Base-by-base conservation (phyloP, 2,329 filamentous ascomycete genomes). In the Sporothrix euskadiensis region DNA sequence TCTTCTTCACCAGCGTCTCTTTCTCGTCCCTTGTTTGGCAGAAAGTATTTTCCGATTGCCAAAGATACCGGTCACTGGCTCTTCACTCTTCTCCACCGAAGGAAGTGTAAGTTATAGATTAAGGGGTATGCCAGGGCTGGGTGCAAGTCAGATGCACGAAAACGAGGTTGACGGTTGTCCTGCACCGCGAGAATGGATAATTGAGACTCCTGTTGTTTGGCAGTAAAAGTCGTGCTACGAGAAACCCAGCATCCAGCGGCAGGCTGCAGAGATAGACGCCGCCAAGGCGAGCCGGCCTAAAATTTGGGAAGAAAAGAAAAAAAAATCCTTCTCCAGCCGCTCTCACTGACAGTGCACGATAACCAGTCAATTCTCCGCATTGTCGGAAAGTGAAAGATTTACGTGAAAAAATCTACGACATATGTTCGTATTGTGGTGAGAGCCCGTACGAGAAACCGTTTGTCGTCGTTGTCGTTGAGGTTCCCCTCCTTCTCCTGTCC, bases 111-210 rank as follows among this genome's bases (percentile, higher is more conserved):
- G 14, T 26, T 19, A 35, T 69, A 70, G 52, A 70, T 70, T 70
- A 70, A 70, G 68, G 66, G 68, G 52, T 35, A 57, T 9, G 14
- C 14, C 49, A 19, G 35, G 12, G 8, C 26, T 49, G 44, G 14
- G 19, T 49, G 44, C n/a, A 65, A 12, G 16, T 14, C 12, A 26
- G 26, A 41, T 16, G 44, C 65, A 68, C 65, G 61, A 66, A 30
- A 66, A 66, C 39, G 39, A 65, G n/a, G n/a, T n/a, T n/a, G n/a
- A 26, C 1, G 3, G 2, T 47, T 66, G 26, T n/a, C n/a, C 66
- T 69, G 66, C 47, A 68, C 44, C 32, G 44, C 65, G 65, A 66
- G n/a, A 56, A 56, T 56, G 10, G 52, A 59, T 49, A n/a, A 68
- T 10, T 39, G 19, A 2, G 10, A 47, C 9, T 56, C 1, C 26